phyloP scores from a whole-genome alignment of 768 basidiomycete species.

The Lactifluus hygrophoroides region DNA sequence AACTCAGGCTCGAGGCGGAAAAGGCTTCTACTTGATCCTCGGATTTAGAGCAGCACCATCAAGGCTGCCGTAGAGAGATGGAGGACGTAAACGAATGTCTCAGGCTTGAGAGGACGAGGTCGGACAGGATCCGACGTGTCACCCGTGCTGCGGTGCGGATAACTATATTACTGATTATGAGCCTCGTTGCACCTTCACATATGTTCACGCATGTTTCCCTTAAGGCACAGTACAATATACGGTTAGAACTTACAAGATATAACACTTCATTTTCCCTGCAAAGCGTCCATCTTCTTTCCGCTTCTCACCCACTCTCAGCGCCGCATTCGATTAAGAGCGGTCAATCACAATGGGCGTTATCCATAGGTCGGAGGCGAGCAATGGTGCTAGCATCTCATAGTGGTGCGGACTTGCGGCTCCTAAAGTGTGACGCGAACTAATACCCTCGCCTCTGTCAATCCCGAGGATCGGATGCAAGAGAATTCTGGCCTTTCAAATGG shows the following conservation, averaged over 20 bases:
- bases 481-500: not conserved
- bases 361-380: constrained; percentile 22
- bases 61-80: no score
- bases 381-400: not conserved
- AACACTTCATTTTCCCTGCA: not conserved
- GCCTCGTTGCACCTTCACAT: not conserved
- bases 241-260: no score
- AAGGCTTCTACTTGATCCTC: no score
- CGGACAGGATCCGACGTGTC: no score
- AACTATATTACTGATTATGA: no score
- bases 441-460: not conserved
- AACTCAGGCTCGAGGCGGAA: no score
- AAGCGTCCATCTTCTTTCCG: not conserved
- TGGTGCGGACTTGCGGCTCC: not conserved
- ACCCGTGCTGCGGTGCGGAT: no score
- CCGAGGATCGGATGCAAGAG: not conserved
- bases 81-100: no score
- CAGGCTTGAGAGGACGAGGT: no score
- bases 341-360: not conserved
- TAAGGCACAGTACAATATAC: no score
- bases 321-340: not conserved
- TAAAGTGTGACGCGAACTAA: not conserved
- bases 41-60: no score
- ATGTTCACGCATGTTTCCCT: not conserved
- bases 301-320: constrained; percentile 25